A percentile compares a stretch with the other conserved stretches of the same genome.
These are phyloP conservation scores for Fusarium xylarioides DNA, from an alignment of 2,329 filamentous ascomycete genomes.

Conservation along the genomic window DNA sequence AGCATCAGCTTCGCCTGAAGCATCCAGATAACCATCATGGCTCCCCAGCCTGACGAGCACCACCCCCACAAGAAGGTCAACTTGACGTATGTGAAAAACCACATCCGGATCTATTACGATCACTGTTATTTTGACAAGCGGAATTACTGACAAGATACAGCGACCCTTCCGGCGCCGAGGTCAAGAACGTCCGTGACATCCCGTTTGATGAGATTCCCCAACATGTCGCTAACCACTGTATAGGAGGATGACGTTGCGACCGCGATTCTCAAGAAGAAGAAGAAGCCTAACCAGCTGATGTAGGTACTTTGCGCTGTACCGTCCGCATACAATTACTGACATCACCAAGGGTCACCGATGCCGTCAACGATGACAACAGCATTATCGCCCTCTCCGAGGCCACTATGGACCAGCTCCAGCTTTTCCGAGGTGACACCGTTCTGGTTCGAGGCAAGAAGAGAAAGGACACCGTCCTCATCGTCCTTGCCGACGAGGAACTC, in stretches of 20 bases:
- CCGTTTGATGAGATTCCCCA: constrained; percentile 16
- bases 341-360: constrained; percentile 87
- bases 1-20: constrained; percentile 42
- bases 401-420: constrained; percentile 97
- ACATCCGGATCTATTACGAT: not conserved
- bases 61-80: constrained; percentile 77
- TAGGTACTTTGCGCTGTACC: constrained; percentile 57
- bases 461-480: constrained; percentile 98
- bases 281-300: constrained; percentile 99
- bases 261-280: constrained; percentile 99
- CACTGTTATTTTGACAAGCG: not conserved
- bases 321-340: constrained; percentile 35
- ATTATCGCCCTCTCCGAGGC: constrained; percentile 98
- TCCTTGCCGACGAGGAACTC: constrained; percentile 95
- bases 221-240: constrained; percentile 47
- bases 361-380: constrained; percentile 99
- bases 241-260: constrained; percentile 92
- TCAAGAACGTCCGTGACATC: constrained; percentile 74
- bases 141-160: constrained; percentile 61
- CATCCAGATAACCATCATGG: constrained; percentile 66
- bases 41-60: constrained; percentile 69
- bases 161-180: constrained; percentile 88
- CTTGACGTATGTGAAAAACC: constrained; percentile 69
- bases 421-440: constrained; percentile 98
- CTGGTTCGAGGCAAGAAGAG: constrained; percentile 99